phyloP scores from a whole-genome alignment of 495 filamentous ascomycete genomes.

The Xylaria castorea region DNA sequence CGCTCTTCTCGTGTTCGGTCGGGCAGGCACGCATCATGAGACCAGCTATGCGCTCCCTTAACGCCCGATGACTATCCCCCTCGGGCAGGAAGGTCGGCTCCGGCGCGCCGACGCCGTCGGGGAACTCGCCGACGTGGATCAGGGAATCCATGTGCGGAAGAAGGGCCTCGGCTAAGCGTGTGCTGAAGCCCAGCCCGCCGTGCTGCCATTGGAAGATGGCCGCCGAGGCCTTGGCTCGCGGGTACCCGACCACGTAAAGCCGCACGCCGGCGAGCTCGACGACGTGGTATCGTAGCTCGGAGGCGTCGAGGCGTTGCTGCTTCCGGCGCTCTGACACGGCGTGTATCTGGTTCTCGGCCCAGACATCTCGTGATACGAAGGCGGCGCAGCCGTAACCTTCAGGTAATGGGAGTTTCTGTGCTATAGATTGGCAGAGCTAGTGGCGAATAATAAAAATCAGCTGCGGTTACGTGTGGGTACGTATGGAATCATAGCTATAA shows the following conservation, averaged over 20 bases:
- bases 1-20: conserved; percentile 19
- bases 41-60: conserved; percentile 44
- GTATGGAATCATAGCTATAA: background rate
- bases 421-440: conserved; percentile 41
- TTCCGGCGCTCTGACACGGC: conserved; percentile 36
- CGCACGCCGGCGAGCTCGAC: conserved; percentile 44
- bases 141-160: conserved; percentile 42
- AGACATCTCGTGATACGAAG: conserved; percentile 39
- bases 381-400: conserved; percentile 36
- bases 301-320: conserved; percentile 28
- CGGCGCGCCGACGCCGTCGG: conserved; percentile 23
- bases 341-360: conserved; percentile 31
- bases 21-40: conserved; percentile 43
- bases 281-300: conserved; percentile 43
- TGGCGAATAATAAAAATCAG: background rate
- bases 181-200: conserved; percentile 47
- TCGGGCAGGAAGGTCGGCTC: conserved; percentile 34
- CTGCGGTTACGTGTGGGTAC: background rate
- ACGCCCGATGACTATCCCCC: conserved; percentile 33
- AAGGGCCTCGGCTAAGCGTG: conserved; percentile 46
- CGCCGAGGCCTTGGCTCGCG: conserved; percentile 33
- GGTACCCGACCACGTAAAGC: conserved; percentile 48
- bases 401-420: conserved; percentile 34
- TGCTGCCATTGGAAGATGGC: conserved; percentile 49
- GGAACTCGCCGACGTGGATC: conserved; percentile 29